Base-by-base conservation (phyloP, 2,329 filamentous ascomycete species). In the Fusarium odoratissimum region DNA sequence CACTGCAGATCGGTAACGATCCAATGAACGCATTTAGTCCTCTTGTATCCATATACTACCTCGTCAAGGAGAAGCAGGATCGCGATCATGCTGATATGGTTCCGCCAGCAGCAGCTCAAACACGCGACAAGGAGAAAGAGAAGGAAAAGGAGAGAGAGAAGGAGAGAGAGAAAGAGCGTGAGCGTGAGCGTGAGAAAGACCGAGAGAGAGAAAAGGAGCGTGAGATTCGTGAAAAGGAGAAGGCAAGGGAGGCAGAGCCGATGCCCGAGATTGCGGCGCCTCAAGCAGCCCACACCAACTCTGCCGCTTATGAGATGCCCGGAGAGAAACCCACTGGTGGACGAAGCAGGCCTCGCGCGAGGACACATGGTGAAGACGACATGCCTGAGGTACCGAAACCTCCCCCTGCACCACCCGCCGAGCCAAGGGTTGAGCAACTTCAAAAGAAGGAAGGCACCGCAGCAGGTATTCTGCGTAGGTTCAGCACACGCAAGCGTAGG, bases 361-460 rank as follows among this genome's bases (percentile, higher is more conserved):
- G 96, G 73, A 98, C 96, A 1, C 95, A 98, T 78, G 96, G 95
- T 21, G 96, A 98, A 81, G 95, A 98, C 71, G 96, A 99, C 64
- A 88, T 94, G 16, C 88, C 91, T 1, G 93, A 97, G 54, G 87
- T 64, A 42, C 73, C 73, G 31, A 83, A 79, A 55, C 78, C 76
- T 33, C 56, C 71, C 3, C 74, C 75, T 30, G 63, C 70, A 10
- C 76, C 80, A 21, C 86, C 74, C 76, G 88, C 75, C 77, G 87
- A 91, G 31, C 86, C 90, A 28, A 89, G 90, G 37, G 80, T 85
- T 25, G 91, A 91, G 79, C 88, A 87, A 14, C 86, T 89, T 9
- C 85, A 85, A 55, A 95, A 93, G 84, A 97, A 96, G 81, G 95
- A 98, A 81, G 96, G 94, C 77, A 90, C 93, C 8, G 94, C 95